Evolutionary conservation across 2,329 filamentous ascomycete genomes (phyloP).

Genomic region (Fusarium fujikuroi): DNA sequence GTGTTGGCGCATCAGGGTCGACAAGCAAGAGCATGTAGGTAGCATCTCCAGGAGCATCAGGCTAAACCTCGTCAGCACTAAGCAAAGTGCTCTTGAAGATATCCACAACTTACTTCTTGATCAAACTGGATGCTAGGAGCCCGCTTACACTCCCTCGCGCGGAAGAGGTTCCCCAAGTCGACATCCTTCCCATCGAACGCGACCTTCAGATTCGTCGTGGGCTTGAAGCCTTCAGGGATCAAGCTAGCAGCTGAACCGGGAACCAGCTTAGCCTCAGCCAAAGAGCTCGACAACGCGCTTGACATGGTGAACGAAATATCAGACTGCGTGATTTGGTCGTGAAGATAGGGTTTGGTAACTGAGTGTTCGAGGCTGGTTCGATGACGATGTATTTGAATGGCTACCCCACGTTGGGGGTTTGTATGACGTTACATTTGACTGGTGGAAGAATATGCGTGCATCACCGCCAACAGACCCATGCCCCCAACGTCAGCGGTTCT

Average conservation of each 20-base stretch:
- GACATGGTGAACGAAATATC: constrained; percentile 25
- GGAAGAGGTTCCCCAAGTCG: constrained; percentile 54
- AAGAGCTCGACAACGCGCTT: constrained; percentile 43
- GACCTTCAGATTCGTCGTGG: constrained; percentile 53
- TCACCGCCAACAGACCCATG: neutral
- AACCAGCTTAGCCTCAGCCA: constrained; percentile 53
- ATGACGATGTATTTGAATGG: constrained; percentile 33
- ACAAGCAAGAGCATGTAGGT: constrained; percentile 61
- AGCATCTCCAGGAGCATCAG: constrained; percentile 40
- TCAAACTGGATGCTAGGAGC: constrained; percentile 52
- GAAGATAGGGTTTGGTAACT: neutral
- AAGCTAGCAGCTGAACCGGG: constrained; percentile 53
- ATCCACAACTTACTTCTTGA: constrained; percentile 42
- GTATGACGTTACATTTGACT: constrained; percentile 23
- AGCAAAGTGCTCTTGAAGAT: neutral
- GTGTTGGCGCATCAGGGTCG: constrained; percentile 66
- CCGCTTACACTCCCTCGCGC: constrained; percentile 51
- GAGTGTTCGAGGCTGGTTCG: constrained; percentile 6
- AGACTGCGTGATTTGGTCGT: neutral
- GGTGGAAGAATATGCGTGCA: constrained; percentile 23
- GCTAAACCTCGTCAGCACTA: constrained; percentile 15
- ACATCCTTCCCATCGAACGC: constrained; percentile 49
- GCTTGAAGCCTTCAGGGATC: constrained; percentile 56
- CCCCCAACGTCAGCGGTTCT: constrained; percentile 11
- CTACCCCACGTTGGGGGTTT: constrained; percentile 36